Evolutionary conservation across 2,329 filamentous ascomycete genomes (phyloP), one percentile per base, ranked within the genome.

Genomic region (Monosporascus sp.): DNA sequence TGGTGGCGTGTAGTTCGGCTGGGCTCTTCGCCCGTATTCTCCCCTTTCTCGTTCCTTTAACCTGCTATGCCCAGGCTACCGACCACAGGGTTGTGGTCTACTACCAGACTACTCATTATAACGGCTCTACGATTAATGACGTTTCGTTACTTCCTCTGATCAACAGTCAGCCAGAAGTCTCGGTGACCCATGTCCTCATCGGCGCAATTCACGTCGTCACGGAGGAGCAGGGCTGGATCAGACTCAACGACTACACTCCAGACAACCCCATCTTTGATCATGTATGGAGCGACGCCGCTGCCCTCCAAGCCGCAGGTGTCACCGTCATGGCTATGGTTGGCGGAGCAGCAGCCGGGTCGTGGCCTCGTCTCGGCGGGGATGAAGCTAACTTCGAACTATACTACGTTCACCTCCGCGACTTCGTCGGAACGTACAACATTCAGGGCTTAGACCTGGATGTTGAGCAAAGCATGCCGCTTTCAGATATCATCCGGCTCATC

Each of bases 261-360:
- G 73, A 80, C n/a, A 73, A 89, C 60, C 70, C 81, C 5, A 80
- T 83, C 59, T 93, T 87, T 70, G 74, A 81, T 35, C 82, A 83
- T 1, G 77, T 96, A 37, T 97, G 91, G 91, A 80, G 80, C 22
- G 92, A 97, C 69, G 81, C 90, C 8, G 78, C 80, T 7, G 75
- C 85, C 58, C 74, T 96, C 6, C 87, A 94, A 68, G 80, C 80
- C 2, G 78, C 79, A 7, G 91, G 91, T 43, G 78, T 96, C 58
- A 91, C 87, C 63, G 84, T 96, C 14, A 78, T 96, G 67, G 89
- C 84, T 52, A 94, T 97, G 89, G 77, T 96, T 2, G 92, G 92
- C 40, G 92, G 92, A 17, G 91, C 91, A 2, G 91, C 90, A 0
- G 79, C 80, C 55, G 92, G 91, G 11, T 87, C 84, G 14, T 96